Evolutionary conservation across 306 rosid species (phyloP), one percentile per base, ranked within the genome.

Genomic region (Vicia villosa): DNA sequence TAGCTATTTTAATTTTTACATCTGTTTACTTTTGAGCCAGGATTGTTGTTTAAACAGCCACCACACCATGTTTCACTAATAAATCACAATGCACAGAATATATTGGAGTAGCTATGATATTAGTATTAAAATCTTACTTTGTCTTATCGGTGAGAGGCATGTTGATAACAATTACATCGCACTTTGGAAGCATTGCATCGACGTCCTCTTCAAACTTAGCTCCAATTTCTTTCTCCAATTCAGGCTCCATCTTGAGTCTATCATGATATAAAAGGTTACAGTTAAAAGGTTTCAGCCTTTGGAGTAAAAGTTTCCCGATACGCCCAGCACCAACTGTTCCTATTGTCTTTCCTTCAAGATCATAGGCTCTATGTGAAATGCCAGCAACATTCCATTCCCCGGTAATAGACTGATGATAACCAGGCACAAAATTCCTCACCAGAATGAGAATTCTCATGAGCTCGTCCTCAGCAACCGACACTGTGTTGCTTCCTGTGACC

Each of bases 361-460:
- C 98, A 68, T 94, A 88, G 68, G 97, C 88, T 72, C 97, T 83
- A 64, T 94, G 8, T 10, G 98, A 85, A 78, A 94, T 87, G 42
- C 86, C 98, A 69, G 97, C 98, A 65, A 94, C 98, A 63, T 90
- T 86, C 98, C 98, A 94, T 20, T 94, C 97, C 17, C 98, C 97
- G 28, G 4, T 72, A 60, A 73, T 9, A 43, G 87, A 87, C 80
- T 94, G 98, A 56, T 84, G 90, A 72, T 90, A 68, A 8, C 94
- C 98, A 0, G 96, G 97, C 22, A 94, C 2, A 74, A 94, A 94
- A 75, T 94, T 94, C 86, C 97, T 82, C 51, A 86, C 70, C 0
- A 90, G 96, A 81, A 94, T 78, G 66, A 94, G 94, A 80, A 94
- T 83, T 77, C 97, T 83, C 97, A 94, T 79, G 63, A 94, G 89